Evolutionary conservation across 768 basidiomycete genomes (phyloP).

Genomic region (Kwoniella europaea): DNA sequence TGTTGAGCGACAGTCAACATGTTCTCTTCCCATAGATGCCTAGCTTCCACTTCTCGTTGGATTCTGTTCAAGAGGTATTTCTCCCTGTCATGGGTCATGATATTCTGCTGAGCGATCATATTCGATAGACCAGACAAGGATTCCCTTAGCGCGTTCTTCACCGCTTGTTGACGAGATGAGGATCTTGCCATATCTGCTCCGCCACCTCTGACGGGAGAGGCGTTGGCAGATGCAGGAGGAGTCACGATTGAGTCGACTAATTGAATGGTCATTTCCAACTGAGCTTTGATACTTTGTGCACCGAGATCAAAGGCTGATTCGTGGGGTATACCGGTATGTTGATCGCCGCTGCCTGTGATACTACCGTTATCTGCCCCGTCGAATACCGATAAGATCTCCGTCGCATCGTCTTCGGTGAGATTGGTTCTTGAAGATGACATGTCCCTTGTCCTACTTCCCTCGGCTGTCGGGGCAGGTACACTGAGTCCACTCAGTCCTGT

Average conservation of each 20-base stretch:
- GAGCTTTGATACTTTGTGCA: conserved; percentile 62
- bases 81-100: conserved; percentile 78
- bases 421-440: conserved; percentile 21
- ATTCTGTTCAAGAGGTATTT: conserved; percentile 66
- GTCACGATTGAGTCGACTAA: conserved; percentile 64
- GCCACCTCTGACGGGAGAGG: conserved; percentile 3
- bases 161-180: conserved; percentile 61
- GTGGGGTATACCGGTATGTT: conserved; percentile 41
- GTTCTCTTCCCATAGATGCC: conserved; percentile 88
- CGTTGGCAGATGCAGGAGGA: conserved; percentile 14
- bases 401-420: conserved; percentile 30
- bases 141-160: conserved; percentile 63
- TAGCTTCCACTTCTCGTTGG: conserved; percentile 68
- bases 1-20: conserved; percentile 81
- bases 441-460: conserved; percentile 14
- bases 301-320: conserved; percentile 51
- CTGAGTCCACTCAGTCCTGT: conserved; percentile 42
- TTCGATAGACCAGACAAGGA: conserved; percentile 66
- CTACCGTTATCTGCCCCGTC: conserved; percentile 45
- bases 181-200: conserved; percentile 30
- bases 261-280: conserved; percentile 76
- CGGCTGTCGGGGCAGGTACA: not conserved
- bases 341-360: conserved; percentile 26
- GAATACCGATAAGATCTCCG: conserved; percentile 38
- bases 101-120: conserved; percentile 70